Evolutionary conservation across 371 early-diverging fungal genomes (phyloP), one percentile per base, ranked within the genome.

Genomic region (Circinella umbellata): DNA sequence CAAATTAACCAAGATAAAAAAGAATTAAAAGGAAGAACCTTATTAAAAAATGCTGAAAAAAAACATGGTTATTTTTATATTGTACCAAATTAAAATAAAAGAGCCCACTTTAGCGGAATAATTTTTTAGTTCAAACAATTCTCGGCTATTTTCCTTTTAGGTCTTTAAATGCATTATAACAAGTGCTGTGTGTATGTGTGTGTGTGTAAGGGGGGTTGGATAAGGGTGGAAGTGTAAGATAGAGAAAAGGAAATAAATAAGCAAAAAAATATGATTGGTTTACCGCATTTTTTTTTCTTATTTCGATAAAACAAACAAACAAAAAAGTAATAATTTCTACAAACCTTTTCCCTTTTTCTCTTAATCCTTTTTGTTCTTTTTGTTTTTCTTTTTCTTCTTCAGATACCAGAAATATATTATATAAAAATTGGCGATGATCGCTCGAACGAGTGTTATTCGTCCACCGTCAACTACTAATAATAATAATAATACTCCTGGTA

Each of bases 1-100:
- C 47, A 64, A 13, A 14, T 53, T 14, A 7, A n/a, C 10, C 64
- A 70, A 62, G 36, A 62, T 1, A 17, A 46, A 15, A 46, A 66
- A 4, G 70, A 71, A 49, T 15, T 48, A 11, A 38, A 63, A 20
- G 79, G 79, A 9, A 68, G 81, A 35, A 71, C 42, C 7, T 62
- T 81, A 55, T 64, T 81, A 39, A 49, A 70, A 10, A 54, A 73
- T 15, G 81, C 81, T 27, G 48, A 68, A 35, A 61, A 74, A 55
- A 76, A 64, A 37, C 78, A 78, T 69, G 80, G 80, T 4, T 53
- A 78, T 55, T 80, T 80, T 62, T 80, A 80, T 64, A 62, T 70
- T 11, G 80, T 79, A 17, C 68, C 27, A 35, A 37, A 51, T 7
- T 27, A 57, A 55, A 34, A 27, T 27, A 27, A 27, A 27, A 27